Evolutionary conservation across 2,329 filamentous ascomycete genomes (phyloP).

Genomic region (Cladosporium colombiae): DNA sequence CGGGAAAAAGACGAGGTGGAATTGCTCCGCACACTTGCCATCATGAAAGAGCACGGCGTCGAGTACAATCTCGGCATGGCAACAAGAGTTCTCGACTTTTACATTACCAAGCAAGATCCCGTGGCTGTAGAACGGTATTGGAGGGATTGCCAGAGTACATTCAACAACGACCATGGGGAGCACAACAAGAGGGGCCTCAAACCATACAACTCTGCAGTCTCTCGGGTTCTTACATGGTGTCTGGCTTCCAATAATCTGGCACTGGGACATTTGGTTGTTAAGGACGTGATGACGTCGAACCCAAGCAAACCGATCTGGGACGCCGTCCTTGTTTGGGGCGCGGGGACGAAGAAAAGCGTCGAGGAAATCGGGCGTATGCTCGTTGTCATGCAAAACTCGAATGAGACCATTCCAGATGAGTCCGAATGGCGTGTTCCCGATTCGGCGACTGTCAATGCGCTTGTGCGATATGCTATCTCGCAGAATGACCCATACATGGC

Average conservation of each 20-base stretch:
- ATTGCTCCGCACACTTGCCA: slow-evolving; percentile 57
- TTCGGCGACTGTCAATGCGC: slow-evolving; percentile 71
- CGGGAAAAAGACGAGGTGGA: slow-evolving; percentile 59
- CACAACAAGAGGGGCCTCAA: neutral
- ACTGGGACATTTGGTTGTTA: slow-evolving; percentile 65
- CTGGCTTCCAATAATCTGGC: slow-evolving; percentile 54
- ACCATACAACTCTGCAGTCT: neutral
- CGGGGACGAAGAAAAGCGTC: slow-evolving; percentile 68
- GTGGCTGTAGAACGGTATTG: slow-evolving; percentile 68
- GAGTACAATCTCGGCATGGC: neutral
- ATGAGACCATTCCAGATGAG: slow-evolving; percentile 40
- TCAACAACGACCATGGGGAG: slow-evolving; percentile 57
- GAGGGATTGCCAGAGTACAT: slow-evolving; percentile 66
- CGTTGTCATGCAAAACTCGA: slow-evolving; percentile 56
- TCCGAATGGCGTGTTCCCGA: slow-evolving; percentile 57
- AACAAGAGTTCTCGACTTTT: slow-evolving; percentile 52
- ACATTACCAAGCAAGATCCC: slow-evolving; percentile 58
- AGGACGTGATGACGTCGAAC: slow-evolving; percentile 33
- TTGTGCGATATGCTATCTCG: slow-evolving; percentile 73
- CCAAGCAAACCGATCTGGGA: slow-evolving; percentile 59
- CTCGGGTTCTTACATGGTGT: slow-evolving; percentile 28
- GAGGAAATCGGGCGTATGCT: slow-evolving; percentile 75
- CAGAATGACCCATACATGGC: slow-evolving; percentile 70
- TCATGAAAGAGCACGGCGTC: slow-evolving; percentile 46
- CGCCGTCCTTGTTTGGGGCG: slow-evolving; percentile 72